Conservation (phyloP, 1,284 basidiomycete species). For the Papiliotrema terrestris region DNA sequence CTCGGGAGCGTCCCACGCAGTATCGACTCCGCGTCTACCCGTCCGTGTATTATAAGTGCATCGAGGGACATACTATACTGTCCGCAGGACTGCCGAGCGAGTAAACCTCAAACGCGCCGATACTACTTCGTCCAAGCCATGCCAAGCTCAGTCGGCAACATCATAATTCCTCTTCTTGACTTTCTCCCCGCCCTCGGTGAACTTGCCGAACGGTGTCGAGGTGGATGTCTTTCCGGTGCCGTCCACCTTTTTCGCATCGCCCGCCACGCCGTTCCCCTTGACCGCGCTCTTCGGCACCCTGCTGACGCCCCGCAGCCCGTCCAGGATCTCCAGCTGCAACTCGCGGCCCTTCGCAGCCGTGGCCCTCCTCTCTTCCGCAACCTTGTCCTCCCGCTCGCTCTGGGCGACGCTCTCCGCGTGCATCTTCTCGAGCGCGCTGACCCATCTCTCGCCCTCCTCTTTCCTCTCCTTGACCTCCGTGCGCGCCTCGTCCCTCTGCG, state of each 20-base stretch:
- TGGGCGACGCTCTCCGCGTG: neutral
- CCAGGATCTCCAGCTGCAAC: conserved; percentile 1
- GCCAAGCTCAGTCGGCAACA: neutral
- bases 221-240: neutral
- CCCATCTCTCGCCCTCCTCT: neutral
- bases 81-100: too few species aligned
- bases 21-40: too few species aligned
- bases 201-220: neutral
- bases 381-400: neutral
- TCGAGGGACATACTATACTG: too few species aligned
- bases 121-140: neutral
- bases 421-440: neutral
- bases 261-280: neutral
- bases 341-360: neutral
- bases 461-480: neutral
- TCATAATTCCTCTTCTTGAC: neutral
- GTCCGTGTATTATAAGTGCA: too few species aligned
- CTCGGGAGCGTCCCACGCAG: too few species aligned
- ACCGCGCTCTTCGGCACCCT: neutral
- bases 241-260: neutral
- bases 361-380: neutral
- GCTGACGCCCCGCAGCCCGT: neutral
- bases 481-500: neutral
- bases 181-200: neutral
- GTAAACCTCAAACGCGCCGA: too few species aligned